Percentiles rank a stretch among this genome's conserved stretches.
Evolutionary conservation across 179 eudicot species (phyloP).

Genomic region (Dionaea muscipula): DNA sequence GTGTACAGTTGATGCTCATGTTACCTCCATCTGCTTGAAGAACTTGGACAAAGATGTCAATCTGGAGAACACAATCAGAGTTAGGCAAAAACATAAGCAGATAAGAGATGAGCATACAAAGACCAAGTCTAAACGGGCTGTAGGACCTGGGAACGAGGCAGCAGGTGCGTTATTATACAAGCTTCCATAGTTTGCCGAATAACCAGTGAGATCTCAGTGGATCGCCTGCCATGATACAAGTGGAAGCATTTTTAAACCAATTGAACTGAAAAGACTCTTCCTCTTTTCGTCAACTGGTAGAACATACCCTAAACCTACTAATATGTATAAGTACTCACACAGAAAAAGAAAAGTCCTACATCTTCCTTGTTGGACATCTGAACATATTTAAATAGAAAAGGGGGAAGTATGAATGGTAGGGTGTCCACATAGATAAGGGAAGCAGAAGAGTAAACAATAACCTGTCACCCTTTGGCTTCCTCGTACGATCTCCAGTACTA

Average conservation of each 20-base stretch:
- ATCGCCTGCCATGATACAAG: conserved; percentile 37
- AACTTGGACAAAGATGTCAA: conserved; percentile 94
- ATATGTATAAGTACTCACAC: too few relatives aligned
- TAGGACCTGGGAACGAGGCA: conserved; percentile 86
- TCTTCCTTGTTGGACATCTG: too few relatives aligned
- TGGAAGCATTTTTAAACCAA: neutral
- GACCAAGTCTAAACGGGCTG: neutral
- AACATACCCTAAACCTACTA: too few relatives aligned
- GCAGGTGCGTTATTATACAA: conserved; percentile 63
- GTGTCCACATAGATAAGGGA: conserved; percentile 5
- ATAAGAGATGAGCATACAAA: conserved; percentile 4
- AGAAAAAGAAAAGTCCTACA: too few relatives aligned
- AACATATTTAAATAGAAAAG: too few relatives aligned
- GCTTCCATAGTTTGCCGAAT: conserved; percentile 98
- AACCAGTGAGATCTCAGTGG: conserved; percentile 88
- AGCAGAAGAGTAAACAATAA: conserved; percentile 9
- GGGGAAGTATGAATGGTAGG: too few relatives aligned
- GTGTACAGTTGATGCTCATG: neutral
- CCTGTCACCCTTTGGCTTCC: conserved; percentile 97
- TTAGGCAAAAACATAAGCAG: neutral
- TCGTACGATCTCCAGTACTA: conserved; percentile 81
- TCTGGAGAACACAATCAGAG: conserved; percentile 34
- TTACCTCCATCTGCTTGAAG: conserved; percentile 98
- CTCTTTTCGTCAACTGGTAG: too few relatives aligned
- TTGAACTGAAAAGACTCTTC: neutral